Evolutionary conservation across 2,329 filamentous ascomycete species (phyloP).

Genomic region (Calonectria pteridis): DNA sequence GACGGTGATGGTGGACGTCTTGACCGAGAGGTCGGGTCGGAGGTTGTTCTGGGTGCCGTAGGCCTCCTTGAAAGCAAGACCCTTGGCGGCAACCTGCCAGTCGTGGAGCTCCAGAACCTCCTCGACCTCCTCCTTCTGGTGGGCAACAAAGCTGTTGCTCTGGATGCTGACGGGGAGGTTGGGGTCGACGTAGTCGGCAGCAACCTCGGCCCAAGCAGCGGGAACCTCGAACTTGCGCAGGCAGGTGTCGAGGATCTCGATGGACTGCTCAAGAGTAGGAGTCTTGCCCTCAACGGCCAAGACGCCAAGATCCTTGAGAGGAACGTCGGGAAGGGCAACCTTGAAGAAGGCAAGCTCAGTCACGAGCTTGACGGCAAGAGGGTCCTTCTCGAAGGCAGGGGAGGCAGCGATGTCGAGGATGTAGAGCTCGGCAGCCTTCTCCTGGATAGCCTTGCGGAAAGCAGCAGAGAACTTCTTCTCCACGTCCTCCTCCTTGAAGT

Average conservation of each 20-base stretch:
- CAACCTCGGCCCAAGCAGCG: slow-evolving; percentile 80
- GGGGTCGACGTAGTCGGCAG: slow-evolving; percentile 64
- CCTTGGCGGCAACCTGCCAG: slow-evolving; percentile 89
- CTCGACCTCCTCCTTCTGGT: slow-evolving; percentile 82
- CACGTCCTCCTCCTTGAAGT: slow-evolving; percentile 87
- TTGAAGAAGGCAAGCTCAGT: slow-evolving; percentile 87
- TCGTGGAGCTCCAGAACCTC: slow-evolving; percentile 73
- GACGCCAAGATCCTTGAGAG: slow-evolving; percentile 74
- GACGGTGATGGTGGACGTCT: slow-evolving; percentile 89
- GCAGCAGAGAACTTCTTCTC: slow-evolving; percentile 85
- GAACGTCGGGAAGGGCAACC: slow-evolving; percentile 76
- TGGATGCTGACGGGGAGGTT: slow-evolving; percentile 74
- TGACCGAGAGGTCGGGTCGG: slow-evolving; percentile 86
- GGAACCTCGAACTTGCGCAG: slow-evolving; percentile 82
- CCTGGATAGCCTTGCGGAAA: slow-evolving; percentile 78
- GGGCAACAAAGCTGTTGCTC: slow-evolving; percentile 84
- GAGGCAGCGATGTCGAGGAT: slow-evolving; percentile 80
- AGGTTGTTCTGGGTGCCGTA: slow-evolving; percentile 81
- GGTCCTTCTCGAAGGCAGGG: slow-evolving; percentile 75
- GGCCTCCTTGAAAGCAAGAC: slow-evolving; percentile 93
- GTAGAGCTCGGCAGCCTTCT: slow-evolving; percentile 78
- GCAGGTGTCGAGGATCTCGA: slow-evolving; percentile 76
- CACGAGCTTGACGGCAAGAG: slow-evolving; percentile 74
- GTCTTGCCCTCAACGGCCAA: slow-evolving; percentile 67
- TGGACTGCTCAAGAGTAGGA: slow-evolving; percentile 64